Evolutionary conservation across 2,329 filamentous ascomycete genomes (phyloP).

Genomic region (Berkeleyomyces basicola): DNA sequence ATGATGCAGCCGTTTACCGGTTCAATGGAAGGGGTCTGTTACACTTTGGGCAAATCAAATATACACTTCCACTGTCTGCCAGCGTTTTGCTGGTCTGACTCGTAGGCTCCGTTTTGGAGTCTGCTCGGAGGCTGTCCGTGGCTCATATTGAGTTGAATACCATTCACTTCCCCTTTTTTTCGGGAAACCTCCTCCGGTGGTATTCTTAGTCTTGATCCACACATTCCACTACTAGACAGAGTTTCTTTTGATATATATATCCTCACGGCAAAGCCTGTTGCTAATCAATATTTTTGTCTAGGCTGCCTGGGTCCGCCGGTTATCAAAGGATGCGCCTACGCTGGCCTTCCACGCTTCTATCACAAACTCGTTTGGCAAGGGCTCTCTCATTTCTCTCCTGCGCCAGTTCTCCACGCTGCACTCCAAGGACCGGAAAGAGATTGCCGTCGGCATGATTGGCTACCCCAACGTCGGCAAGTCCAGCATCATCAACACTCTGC

Average conservation of each 20-base stretch:
- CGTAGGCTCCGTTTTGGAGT: conserved; percentile 80
- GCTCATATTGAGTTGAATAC: conserved; percentile 96
- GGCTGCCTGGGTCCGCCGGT: conserved; percentile 80
- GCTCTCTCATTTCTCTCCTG: conserved; percentile 77
- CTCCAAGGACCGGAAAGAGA: conserved; percentile 69
- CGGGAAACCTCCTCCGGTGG: conserved; percentile 44
- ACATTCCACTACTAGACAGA: conserved; percentile 29
- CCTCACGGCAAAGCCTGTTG: background rate
- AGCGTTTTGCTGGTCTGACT: conserved; percentile 32
- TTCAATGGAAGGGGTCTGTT: conserved; percentile 84
- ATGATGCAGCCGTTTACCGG: conserved; percentile 23
- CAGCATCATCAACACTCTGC: conserved; percentile 88
- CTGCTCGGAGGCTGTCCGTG: conserved; percentile 57
- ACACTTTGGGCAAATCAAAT: conserved; percentile 94
- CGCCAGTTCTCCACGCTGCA: conserved; percentile 87
- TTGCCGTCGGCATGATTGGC: conserved; percentile 71
- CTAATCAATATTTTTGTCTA: conserved; percentile 24
- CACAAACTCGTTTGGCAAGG: conserved; percentile 93
- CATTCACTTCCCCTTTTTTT: conserved; percentile 39
- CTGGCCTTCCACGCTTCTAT: conserved; percentile 89
- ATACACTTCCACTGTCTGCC: conserved; percentile 27
- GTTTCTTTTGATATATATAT: conserved; percentile 14
- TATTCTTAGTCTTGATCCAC: conserved; percentile 99
- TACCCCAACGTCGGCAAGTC: conserved; percentile 85
- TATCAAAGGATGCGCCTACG: conserved; percentile 86